Percentiles rank a stretch among this genome's conserved stretches.
These are phyloP conservation scores for Arabidopsis thaliana DNA, from an alignment of 345 rosid genomes.

Conservation along the genomic window DNA sequence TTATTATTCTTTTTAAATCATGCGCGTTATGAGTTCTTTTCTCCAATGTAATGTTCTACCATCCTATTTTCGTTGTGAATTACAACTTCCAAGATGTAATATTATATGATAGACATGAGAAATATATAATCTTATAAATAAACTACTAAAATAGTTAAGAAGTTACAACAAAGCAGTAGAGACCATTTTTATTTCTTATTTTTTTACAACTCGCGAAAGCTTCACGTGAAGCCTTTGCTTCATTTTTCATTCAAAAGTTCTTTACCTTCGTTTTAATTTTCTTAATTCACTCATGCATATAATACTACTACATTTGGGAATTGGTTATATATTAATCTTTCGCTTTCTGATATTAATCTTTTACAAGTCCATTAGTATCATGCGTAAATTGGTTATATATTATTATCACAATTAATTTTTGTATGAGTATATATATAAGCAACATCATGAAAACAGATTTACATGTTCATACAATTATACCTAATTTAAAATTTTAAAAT, in stretches of 20 bases:
- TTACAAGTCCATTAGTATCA: too few relatives aligned
- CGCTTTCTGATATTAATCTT: too few relatives aligned
- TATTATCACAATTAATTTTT: too few relatives aligned
- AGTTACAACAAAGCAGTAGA: not conserved
- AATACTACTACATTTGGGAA: not conserved
- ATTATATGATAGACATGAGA: not conserved
- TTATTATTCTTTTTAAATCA: not conserved
- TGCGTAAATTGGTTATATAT: too few relatives aligned
- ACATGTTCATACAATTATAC: too few relatives aligned
- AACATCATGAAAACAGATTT: too few relatives aligned
- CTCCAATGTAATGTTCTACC: constrained; percentile 10
- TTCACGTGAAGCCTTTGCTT: constrained; percentile 34
- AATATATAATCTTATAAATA: constrained; percentile 23
- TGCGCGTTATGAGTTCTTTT: not conserved
- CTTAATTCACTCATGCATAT: not conserved
- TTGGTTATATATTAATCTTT: not conserved
- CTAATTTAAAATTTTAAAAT: too few relatives aligned
- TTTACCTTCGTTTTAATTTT: not conserved
- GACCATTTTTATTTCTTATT: not conserved
- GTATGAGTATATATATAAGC: too few relatives aligned
- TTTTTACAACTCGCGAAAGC: constrained; percentile 15
- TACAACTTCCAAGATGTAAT: constrained; percentile 33
- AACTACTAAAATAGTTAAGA: not conserved
- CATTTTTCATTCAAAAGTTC: not conserved
- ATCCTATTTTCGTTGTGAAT: not conserved